Evolutionary conservation across 768 basidiomycete genomes (phyloP), one percentile per base, ranked within the genome.

Genomic region (Jaapia argillacea): DNA sequence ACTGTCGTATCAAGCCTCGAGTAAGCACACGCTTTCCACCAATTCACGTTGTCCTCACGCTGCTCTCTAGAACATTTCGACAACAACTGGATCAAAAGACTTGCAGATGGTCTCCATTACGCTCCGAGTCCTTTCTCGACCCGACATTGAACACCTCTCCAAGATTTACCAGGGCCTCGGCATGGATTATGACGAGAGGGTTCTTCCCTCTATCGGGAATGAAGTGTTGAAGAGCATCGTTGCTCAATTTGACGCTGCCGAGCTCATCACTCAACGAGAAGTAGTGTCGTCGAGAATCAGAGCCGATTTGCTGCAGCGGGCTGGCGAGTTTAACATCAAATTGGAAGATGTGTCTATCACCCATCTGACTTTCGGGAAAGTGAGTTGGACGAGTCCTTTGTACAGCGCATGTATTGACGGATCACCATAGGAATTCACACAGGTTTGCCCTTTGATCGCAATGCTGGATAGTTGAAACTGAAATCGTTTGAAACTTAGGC

Each of bases 31-130:
- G 40, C 43, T 24, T 26, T 28, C 22, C 3, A n/a, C 36, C 12
- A 20, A 6, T 39, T 7, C 46, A 33, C 25, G 20, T 20, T 39
- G 14, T 21, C 36, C 21, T 50, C 50, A 36, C 42, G 45, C 10
- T 50, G n/a, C 12, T 41, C 14, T 47, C 3, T 50, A 94, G 89
- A 96, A 96, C 58, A 98, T 98, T 45, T 92, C 88, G n/a, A 97
- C 96, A 2, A 96, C 88, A 2, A 98, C 96, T 20, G 96, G 96
- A 25, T 97, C 93, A 6, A 98, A 98, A 60, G 92, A 99, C 61
- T 68, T 99, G 65, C 94, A 98, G 65, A 98, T 97, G 91, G 89
- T 99, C 44, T 87, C 93, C 25, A 82, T 99, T 43, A 98, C 94
- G 0, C 75, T 98, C 41, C 86, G 96, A 45, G 94, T 99, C 26